Base-by-base conservation (phyloP, 768 basidiomycete species). In the Calvatia gigantea region DNA sequence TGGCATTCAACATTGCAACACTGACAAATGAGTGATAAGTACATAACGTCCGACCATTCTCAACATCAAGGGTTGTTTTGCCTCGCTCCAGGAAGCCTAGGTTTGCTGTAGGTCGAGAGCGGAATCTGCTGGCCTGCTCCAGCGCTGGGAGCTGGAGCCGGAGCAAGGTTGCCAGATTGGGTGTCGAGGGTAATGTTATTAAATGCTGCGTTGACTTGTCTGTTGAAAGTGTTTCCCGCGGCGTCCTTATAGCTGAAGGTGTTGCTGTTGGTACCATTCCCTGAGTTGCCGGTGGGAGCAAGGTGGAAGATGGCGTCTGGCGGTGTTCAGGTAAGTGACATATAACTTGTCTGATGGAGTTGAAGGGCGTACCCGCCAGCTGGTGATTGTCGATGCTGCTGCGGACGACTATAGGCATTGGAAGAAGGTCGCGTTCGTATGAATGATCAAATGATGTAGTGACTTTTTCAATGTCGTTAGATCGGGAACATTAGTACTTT, bases 231-330 rank as follows among this genome's bases (percentile, higher is more conserved):
- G 67, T 90, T 85, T 47, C 82, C 84, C 5, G 69, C 67, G 42
- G 62, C 60, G 64, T 91, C 87, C 9, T 66, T 59, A 64, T 89
- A 92, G 31, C 65, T 68, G 68, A 91, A 84, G 0, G 76, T 78
- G 65, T 90, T 90, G 69, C 78, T 81, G 68, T 74, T 88, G 5
- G 85, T 87, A 27, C 88, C 87, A 52, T 87, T 87, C 0, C 84
- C 87, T 6, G 68, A 67, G 64, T 82, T 84, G 11, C 82, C 81
- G 1, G 69, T 67, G 29, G 74, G 64, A 0, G 71, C 65, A 1
- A 72, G 61, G 11, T 70, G 67, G 67, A 83, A 81, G 67, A 78
- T 81, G 17, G 81, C 85, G 46, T 68, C 84, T 82, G 54, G 4
- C n/a, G 21, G 32, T 14, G 35, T 14, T 17, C 12, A 32, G 47